Conservation (phyloP, 192 early-diverging fungal genomes). For the Umbelopsis vinacea region DNA sequence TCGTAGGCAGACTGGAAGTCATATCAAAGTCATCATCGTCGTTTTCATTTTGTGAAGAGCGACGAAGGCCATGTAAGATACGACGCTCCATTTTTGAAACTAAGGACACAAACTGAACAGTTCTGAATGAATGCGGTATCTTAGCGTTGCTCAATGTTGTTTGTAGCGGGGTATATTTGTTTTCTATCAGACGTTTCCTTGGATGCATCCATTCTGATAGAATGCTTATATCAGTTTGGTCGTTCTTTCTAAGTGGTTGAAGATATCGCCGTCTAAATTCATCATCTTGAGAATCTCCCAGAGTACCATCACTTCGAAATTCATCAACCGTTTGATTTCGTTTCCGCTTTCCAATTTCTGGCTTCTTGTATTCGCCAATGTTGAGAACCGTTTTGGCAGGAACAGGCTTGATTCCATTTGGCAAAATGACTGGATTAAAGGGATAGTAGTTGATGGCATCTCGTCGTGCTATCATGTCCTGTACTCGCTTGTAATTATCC, state of each 20-base stretch:
- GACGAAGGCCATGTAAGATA: not conserved
- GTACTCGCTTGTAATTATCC: constrained; percentile 64
- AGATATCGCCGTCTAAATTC: constrained; percentile 2
- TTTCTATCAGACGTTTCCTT: not conserved
- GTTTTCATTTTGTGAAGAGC: not conserved
- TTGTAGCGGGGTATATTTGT: constrained; percentile 1
- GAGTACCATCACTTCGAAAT: constrained; percentile 30
- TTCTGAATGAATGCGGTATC: constrained; percentile 15
- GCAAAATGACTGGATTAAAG: constrained; percentile 52
- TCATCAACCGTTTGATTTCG: constrained; percentile 36
- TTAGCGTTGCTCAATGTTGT: not conserved
- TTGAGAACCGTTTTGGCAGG: constrained; percentile 53
- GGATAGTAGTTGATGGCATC: constrained; percentile 54
- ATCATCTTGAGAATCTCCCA: constrained; percentile 13
- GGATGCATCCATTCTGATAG: constrained; percentile 10
- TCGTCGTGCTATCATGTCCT: constrained; percentile 61
- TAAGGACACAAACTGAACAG: not conserved
- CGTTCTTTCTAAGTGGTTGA: not conserved
- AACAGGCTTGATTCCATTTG: constrained; percentile 46
- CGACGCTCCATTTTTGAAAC: constrained; percentile 25
- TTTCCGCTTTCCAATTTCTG: constrained; percentile 32
- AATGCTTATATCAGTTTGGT: not conserved
- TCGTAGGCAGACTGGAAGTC: not conserved
- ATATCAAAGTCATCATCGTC: not conserved
- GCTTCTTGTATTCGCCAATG: constrained; percentile 50